Conservation (phyloP, 148 eudicot species). For the Rhododendron ferrugineum region DNA sequence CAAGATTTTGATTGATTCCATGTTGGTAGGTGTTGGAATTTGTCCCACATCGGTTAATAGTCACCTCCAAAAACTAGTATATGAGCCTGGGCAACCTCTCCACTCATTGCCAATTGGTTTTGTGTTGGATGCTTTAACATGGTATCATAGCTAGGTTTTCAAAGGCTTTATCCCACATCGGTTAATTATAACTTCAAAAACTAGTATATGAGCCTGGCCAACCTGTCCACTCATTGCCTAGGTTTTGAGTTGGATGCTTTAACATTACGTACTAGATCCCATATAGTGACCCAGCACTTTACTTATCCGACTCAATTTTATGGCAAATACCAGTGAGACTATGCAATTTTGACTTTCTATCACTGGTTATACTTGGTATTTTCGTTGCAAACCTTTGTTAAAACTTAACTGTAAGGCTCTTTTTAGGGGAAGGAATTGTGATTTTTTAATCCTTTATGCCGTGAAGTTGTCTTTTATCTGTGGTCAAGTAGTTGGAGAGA, state of each 20-base stretch:
- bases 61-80: neutral
- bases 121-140: too few relatives aligned
- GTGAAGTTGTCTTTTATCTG: neutral
- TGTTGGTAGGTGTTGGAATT: neutral
- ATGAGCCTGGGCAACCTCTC: neutral
- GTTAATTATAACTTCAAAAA: too few relatives aligned
- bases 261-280: neutral
- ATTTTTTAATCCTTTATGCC: neutral
- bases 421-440: neutral
- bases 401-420: neutral
- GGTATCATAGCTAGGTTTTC: too few relatives aligned
- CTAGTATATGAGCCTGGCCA: neutral
- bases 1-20: neutral
- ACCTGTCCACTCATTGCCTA: neutral
- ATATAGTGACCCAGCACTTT: neutral
- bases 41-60: neutral
- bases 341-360: neutral
- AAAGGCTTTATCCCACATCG: too few relatives aligned
- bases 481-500: neutral
- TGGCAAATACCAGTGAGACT: neutral
- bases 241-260: neutral
- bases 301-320: neutral
- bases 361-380: neutral
- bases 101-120: neutral
- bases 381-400: neutral